These are phyloP conservation scores for Ajuga chamaepitys DNA, from an alignment of 257 asterid genomes.

Conservation along the genomic window DNA sequence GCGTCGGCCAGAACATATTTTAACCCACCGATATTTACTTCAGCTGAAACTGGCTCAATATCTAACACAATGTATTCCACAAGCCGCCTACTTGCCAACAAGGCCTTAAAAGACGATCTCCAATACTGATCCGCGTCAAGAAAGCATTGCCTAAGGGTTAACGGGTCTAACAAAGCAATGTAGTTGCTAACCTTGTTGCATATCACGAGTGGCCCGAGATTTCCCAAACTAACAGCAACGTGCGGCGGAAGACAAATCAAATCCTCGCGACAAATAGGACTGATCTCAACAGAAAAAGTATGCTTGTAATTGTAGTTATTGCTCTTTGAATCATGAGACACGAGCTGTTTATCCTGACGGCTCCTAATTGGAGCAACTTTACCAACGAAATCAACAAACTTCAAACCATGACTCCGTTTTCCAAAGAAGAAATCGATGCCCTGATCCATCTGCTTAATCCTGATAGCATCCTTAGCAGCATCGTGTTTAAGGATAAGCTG, in stretches of 20 bases:
- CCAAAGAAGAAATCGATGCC: conserved; percentile 50
- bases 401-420: conserved; percentile 38
- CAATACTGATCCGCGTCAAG: conserved; percentile 43
- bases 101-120: conserved; percentile 38
- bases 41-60: conserved; percentile 31
- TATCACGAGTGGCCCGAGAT: conserved; percentile 41
- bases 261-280: conserved; percentile 50
- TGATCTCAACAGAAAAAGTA: conserved; percentile 43
- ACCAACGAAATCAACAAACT: conserved; percentile 40
- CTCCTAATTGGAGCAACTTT: conserved; percentile 33
- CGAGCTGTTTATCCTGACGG: conserved; percentile 37
- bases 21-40: conserved; percentile 32
- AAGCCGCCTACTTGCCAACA: conserved; percentile 43
- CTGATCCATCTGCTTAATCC: conserved; percentile 45
- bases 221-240: conserved; percentile 34
- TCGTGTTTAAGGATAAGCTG: conserved; percentile 54
- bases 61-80: conserved; percentile 36
- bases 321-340: conserved; percentile 48
- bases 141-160: conserved; percentile 29
- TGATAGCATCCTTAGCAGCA: conserved; percentile 42
- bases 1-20: conserved; percentile 39
- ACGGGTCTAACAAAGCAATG: conserved; percentile 37
- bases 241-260: conserved; percentile 48
- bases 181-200: conserved; percentile 41
- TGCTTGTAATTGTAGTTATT: conserved; percentile 34